Percentiles rank a stretch among this genome's conserved stretches.
phyloP scores from a whole-genome alignment of 441 rosid species.

The Arabidopsis lyrata region DNA sequence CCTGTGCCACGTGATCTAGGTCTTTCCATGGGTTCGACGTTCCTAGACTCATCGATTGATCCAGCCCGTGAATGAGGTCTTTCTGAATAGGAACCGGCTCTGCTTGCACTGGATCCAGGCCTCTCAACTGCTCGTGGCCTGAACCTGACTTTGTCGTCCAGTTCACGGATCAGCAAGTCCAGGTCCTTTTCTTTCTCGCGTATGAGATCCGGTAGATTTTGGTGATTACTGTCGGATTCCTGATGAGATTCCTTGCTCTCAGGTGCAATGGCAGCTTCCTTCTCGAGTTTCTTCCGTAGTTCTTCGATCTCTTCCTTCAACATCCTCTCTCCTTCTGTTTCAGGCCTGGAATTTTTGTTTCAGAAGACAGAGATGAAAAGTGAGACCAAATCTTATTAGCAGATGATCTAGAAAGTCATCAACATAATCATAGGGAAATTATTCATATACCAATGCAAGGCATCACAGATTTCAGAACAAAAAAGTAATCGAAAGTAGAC shows the following conservation, averaged over 20 bases:
- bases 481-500: conserved; percentile 4
- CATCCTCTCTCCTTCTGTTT: conserved; percentile 78
- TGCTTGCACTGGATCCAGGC: conserved; percentile 50
- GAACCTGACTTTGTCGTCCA: conserved; percentile 84
- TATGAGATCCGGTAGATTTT: conserved; percentile 52
- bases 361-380: conserved; percentile 1
- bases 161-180: conserved; percentile 64
- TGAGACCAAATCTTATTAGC: conserved; percentile 13
- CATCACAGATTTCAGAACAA: conserved; percentile 1
- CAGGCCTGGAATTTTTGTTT: conserved; percentile 64
- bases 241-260: conserved; percentile 49
- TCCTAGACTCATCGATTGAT: conserved; percentile 75
- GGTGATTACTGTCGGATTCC: conserved; percentile 48
- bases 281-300: conserved; percentile 60
- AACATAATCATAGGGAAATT: not conserved
- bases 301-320: conserved; percentile 76
- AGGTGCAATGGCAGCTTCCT: conserved; percentile 47
- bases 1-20: conserved; percentile 81
- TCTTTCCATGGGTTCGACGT: conserved; percentile 68
- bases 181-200: conserved; percentile 69
- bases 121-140: conserved; percentile 69
- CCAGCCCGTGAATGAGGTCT: conserved; percentile 84
- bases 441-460: conserved; percentile 1
- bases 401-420: conserved; percentile 20
- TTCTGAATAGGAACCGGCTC: conserved; percentile 61